Evolutionary conservation across 2,329 filamentous ascomycete species (phyloP).

Genomic region (Colletotrichum scovillei): DNA sequence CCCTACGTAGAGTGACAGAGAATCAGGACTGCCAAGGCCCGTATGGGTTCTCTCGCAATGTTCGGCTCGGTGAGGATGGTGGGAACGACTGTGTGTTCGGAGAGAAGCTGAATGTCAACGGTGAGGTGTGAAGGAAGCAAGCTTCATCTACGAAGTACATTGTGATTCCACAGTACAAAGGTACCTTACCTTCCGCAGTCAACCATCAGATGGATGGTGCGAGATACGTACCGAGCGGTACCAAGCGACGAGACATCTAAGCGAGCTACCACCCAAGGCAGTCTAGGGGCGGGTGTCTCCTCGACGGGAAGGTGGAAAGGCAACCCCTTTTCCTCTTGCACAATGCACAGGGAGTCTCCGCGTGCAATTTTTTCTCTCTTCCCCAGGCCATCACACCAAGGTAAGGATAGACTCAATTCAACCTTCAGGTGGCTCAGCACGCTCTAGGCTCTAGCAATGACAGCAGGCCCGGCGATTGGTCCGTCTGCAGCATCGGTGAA

Average conservation of each 20-base stretch:
- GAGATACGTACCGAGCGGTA: neutral
- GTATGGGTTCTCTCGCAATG: neutral
- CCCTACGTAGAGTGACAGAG: neutral
- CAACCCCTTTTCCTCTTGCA: constrained; percentile 1
- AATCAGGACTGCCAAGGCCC: neutral
- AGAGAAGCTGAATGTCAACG: neutral
- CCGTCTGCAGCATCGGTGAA: neutral
- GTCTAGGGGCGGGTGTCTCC: neutral
- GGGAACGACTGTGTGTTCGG: neutral
- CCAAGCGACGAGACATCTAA: neutral
- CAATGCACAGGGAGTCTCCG: neutral
- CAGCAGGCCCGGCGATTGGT: neutral
- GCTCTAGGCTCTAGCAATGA: neutral
- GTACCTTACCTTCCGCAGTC: neutral
- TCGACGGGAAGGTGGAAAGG: constrained; percentile 8
- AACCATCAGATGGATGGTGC: neutral
- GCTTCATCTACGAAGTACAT: neutral
- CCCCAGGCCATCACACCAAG: neutral
- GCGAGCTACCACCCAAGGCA: neutral
- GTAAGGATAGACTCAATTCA: neutral
- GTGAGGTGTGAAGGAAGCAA: neutral
- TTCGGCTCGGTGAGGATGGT: neutral
- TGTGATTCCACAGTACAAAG: too few relatives aligned
- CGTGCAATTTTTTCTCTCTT: neutral
- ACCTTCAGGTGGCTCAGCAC: neutral